Evolutionary conservation across 345 rosid genomes (phyloP).

Genomic region (Noccaea caerulescens): DNA sequence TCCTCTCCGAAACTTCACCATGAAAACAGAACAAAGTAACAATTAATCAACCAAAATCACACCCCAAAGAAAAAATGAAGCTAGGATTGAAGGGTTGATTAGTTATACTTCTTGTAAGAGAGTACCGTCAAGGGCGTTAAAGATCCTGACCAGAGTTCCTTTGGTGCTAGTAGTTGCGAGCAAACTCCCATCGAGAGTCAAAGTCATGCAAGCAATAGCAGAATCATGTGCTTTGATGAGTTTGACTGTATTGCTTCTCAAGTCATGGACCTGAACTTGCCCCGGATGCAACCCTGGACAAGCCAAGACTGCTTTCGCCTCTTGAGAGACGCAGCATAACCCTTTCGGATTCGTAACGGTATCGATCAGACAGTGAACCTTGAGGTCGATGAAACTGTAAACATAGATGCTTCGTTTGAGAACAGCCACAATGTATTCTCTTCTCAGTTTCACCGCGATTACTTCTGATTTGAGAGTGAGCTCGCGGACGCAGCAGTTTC

Average conservation of each 20-base stretch:
- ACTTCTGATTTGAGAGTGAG: conserved; percentile 72
- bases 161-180: conserved; percentile 83
- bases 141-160: conserved; percentile 88
- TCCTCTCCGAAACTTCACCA: conserved; percentile 78
- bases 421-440: conserved; percentile 68
- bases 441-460: conserved; percentile 66
- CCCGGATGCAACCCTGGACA: conserved; percentile 78
- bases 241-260: conserved; percentile 62
- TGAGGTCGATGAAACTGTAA: conserved; percentile 60
- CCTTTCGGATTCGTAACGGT: conserved; percentile 71
- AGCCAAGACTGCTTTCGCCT: conserved; percentile 66
- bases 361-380: conserved; percentile 65
- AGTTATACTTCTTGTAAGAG: conserved; percentile 74
- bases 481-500: conserved; percentile 64
- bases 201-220: conserved; percentile 64
- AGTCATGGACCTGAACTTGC: conserved; percentile 80
- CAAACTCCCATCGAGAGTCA: conserved; percentile 76
- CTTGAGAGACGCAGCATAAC: conserved; percentile 79
- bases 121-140: conserved; percentile 83
- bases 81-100: background rate
- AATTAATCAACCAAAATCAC: background rate
- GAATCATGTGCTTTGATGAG: conserved; percentile 75
- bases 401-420: conserved; percentile 76
- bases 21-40: conserved; percentile 4
- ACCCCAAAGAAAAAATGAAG: background rate